Evolutionary conservation across 2,329 filamentous ascomycete genomes (phyloP).

Genomic region (Torrubiellomyces zombiae): DNA sequence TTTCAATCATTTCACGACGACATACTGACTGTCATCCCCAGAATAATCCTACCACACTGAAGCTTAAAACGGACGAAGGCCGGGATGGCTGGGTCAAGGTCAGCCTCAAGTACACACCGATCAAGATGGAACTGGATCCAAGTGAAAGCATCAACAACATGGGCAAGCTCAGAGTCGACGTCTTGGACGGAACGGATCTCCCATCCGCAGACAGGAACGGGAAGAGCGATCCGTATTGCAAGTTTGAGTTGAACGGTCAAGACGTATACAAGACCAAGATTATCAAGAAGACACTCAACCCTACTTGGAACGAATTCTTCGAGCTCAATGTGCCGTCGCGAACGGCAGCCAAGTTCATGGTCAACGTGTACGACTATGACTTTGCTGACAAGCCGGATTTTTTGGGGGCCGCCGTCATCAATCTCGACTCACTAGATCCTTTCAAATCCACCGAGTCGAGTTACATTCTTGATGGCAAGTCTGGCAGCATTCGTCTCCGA

Average conservation of each 20-base stretch:
- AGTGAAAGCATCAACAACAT: constrained; percentile 99
- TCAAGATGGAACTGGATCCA: constrained; percentile 85
- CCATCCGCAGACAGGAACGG: constrained; percentile 90
- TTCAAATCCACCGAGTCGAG: constrained; percentile 65
- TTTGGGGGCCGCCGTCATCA: constrained; percentile 61
- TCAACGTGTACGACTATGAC: constrained; percentile 88
- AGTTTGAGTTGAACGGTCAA: constrained; percentile 77
- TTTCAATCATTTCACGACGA: not conserved
- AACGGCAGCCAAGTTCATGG: constrained; percentile 66
- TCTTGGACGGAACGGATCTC: constrained; percentile 74
- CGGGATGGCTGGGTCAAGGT: constrained; percentile 67
- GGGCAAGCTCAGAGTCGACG: constrained; percentile 83
- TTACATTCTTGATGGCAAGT: constrained; percentile 73
- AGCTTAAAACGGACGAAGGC: constrained; percentile 63
- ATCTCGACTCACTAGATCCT: constrained; percentile 66
- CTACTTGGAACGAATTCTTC: constrained; percentile 93
- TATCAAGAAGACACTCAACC: constrained; percentile 91
- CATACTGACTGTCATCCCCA: constrained; percentile 14
- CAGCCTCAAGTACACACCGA: constrained; percentile 84
- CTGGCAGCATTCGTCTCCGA: constrained; percentile 64
- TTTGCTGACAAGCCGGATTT: constrained; percentile 90
- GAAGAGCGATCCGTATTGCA: constrained; percentile 93
- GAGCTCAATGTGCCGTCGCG: constrained; percentile 69
- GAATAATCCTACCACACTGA: constrained; percentile 79
- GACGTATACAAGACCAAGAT: constrained; percentile 91